Evolutionary conservation across 202 grass and related monocot species (phyloP).

Genomic region (Setaria italica): DNA sequence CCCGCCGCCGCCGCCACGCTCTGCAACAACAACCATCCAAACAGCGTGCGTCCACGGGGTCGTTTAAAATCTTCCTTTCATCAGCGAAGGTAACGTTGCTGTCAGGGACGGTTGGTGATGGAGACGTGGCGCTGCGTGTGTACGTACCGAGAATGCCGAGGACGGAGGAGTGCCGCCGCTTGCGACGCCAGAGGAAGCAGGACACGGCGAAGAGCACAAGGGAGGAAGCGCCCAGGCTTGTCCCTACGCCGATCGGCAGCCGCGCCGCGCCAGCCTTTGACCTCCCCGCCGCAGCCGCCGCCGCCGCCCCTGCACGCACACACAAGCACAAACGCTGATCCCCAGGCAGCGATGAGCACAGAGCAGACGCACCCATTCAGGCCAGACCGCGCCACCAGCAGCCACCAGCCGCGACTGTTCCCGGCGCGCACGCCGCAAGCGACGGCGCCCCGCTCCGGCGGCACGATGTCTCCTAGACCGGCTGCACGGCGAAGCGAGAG

Average conservation of each 20-base stretch:
- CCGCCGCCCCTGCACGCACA: conserved; percentile 20
- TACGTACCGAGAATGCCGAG: conserved; percentile 71
- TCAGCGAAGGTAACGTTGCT: not conserved
- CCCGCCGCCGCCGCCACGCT: not conserved
- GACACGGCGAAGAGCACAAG: conserved; percentile 72
- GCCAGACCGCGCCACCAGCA: conserved; percentile 1
- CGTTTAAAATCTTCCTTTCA: not conserved
- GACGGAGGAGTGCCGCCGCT: conserved; percentile 62
- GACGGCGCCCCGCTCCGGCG: conserved; percentile 1
- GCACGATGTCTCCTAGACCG: conserved; percentile 17
- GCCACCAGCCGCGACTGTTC: not conserved
- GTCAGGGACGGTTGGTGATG: not conserved
- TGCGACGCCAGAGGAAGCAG: conserved; percentile 65
- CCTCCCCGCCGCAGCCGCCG: conserved; percentile 40
- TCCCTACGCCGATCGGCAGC: conserved; percentile 70
- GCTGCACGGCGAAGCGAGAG: conserved; percentile 28
- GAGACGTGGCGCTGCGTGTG: not conserved
- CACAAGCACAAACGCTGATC: conserved; percentile 34
- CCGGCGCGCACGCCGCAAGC: conserved; percentile 28
- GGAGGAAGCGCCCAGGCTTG: conserved; percentile 72
- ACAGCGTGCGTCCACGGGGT: not conserved
- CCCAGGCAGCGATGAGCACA: not conserved
- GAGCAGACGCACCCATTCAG: not conserved
- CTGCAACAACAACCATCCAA: not conserved
- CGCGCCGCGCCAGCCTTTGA: conserved; percentile 64